Conservation (phyloP, 768 basidiomycete species). For the Mycena belliarum region DNA sequence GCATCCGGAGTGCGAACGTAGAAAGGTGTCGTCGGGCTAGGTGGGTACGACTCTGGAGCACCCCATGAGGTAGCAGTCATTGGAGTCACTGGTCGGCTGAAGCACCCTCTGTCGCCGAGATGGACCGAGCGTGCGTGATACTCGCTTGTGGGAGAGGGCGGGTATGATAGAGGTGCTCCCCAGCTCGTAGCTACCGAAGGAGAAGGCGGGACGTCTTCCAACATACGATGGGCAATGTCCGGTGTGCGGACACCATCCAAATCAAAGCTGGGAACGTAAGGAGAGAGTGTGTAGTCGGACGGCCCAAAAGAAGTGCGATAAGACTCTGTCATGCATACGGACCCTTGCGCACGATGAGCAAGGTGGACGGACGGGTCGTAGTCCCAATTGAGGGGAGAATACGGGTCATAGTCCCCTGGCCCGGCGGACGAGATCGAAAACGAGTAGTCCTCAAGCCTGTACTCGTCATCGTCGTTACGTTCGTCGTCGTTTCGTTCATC, state of each 20-base stretch:
- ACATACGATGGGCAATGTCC: constrained; percentile 57
- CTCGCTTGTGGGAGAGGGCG: constrained; percentile 30
- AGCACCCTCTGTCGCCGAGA: constrained; percentile 42
- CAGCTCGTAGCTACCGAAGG: constrained; percentile 50
- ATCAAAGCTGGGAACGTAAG: constrained; percentile 34
- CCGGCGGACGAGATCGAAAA: constrained; percentile 74
- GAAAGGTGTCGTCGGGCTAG: constrained; percentile 37
- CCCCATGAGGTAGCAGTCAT: constrained; percentile 53
- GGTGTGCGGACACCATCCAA: constrained; percentile 48
- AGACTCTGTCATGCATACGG: constrained; percentile 56
- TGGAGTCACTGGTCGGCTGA: constrained; percentile 46
- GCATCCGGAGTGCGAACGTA: constrained; percentile 42
- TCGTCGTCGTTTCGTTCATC: constrained; percentile 34
- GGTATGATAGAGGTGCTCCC: constrained; percentile 42
- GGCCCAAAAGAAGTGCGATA: constrained; percentile 58
- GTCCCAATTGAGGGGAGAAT: constrained; percentile 39
- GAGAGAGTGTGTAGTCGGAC: constrained; percentile 47
- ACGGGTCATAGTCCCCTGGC: constrained; percentile 48
- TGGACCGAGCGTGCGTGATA: constrained; percentile 45
- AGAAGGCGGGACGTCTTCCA: constrained; percentile 54
- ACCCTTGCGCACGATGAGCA: constrained; percentile 53
- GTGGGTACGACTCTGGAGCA: constrained; percentile 43
- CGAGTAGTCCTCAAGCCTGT: constrained; percentile 64
- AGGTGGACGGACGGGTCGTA: constrained; percentile 57
- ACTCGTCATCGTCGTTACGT: constrained; percentile 40